Base-by-base conservation (phyloP, 441 rosid genomes). In the Omphalea diandra region DNA sequence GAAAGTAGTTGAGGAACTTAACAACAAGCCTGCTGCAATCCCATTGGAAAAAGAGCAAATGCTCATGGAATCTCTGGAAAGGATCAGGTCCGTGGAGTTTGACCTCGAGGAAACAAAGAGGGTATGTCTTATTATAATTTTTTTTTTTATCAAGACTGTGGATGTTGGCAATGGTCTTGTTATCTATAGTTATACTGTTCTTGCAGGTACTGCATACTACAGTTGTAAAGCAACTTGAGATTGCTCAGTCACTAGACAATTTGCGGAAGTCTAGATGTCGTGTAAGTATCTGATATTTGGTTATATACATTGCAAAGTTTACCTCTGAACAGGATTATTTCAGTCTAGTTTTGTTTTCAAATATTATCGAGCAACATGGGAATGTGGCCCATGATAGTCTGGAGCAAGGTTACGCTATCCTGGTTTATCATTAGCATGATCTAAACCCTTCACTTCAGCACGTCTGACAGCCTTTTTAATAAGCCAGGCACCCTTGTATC, bases 101-200 rank as follows among this genome's bases (percentile, higher is more conserved):
- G 99, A 95, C 80, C 94, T 95, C 11, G 92, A 87, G 49, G 90
- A 90, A 83, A 95, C 99, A 60, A 95, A 92, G 82, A 78, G 87
- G 78, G 98, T 95, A 85, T 66, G 83, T 40, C n/a, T 41, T 31
- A 11, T 67, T 47, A 64, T n/a, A 7, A 63, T 60, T 69, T 24
- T 14, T 33, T 53, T 54, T 27, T 32, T 26, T 33, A 31, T 43
- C 63, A 8, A 20, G 75, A 50, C 59, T n/a, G n/a, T n/a, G n/a
- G n/a, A n/a, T n/a, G n/a, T n/a, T n/a, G n/a, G n/a, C 47, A 69
- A 56, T 46, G 59, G 35, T 56, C 29, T 20, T 15, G 8, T 26
- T 15, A 24, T 56, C 29, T 31, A 43, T 59, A 52, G 41, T 58
- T 17, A 60, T 38, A 31, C 70, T 75, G 24, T 65, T 29, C 12